Base-by-base conservation (phyloP, 352 stramenopile genomes). In the Phytophthora sp. region DNA sequence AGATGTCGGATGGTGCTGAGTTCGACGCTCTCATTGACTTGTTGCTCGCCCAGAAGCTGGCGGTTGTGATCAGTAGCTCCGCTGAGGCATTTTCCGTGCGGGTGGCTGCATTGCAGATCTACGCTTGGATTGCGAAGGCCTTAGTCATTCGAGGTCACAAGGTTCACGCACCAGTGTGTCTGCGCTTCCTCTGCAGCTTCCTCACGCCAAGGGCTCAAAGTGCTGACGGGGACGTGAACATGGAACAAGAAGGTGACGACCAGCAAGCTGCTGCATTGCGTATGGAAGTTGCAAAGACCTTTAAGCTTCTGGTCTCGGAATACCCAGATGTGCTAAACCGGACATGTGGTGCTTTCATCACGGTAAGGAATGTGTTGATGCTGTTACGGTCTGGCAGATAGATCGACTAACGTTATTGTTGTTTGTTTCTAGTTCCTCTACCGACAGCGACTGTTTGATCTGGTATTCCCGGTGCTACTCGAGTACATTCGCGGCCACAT, bases 41-140 rank as follows among this genome's bases (percentile, higher is more conserved):
- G 57, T 57, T 95, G 47, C 73, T 95, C 3, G 68, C 86, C 38
- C 69, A 77, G 29, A 93, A 90, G 57, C 77, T 94, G 41, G 83
- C 80, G 3, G 57, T 57, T 42, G 73, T 91, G 30, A 83, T 94
- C 46, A 62, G 74, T 23, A 63, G 88, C 57, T 54, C 79, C 6
- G 23, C 46, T 3, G 62, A 89, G 47, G 62, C 61, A 12, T 57
- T 86, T 26, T 26, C 54, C 1, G 80, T 86, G 15, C 82, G 88
- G 9, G 68, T 86, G 36, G 74, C 84, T 26, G 84, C 86, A 39
- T 71, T 95, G 50, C 84, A 94, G 60, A 91, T 93, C 51, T 95
- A 95, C 58, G 82, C 84, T 7, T 94, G 85, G 84, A 88, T 93
- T 63, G 74, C 82, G 13, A 95, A 95, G 73, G 88, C 81, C 39